Base-by-base conservation (phyloP, 768 basidiomycete genomes). In the Xerocomellus chrysenteron region DNA sequence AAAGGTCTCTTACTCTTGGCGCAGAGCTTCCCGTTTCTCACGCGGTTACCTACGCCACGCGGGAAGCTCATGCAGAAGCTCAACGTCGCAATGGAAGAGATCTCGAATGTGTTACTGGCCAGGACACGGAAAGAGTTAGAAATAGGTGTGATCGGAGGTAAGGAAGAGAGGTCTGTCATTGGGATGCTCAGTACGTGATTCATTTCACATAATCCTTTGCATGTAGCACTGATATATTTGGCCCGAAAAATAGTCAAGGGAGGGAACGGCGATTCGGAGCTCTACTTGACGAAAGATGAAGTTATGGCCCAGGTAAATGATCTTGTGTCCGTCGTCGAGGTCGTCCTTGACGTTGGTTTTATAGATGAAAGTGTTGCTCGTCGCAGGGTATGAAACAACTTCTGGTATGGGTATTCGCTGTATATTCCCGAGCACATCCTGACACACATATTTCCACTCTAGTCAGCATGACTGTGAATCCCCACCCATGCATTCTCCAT, bases 91-190 rank as follows among this genome's bases (percentile, higher is more conserved):
- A 71, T 80, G 72, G 65, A 65, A 2, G 67, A 67, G 1, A 78
- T 81, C 24, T 78, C 78, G 0, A 67, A 74, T 33, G 70, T 69
- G 13, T 56, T 82, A 4, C 56, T 82, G 10, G 66, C 70, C n/a
- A 65, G 72, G 39, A 75, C 69, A 14, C 62, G 72, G 48, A 65
- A 65, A 49, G 78, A 73, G 49, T 64, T 69, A 42, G 71, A 71
- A 33, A 57, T 60, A 0, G 60, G 55, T 17, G 58, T 59, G 6
- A 50, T 63, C 12, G 67, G 59, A 0, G 61, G 47, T 10, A 63
- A 64, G 16, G 67, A 64, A 35, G 67, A 71, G 2, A 63, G 40
- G 33, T 71, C 70, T 12, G 57, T 71, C 2, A 67, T 70, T 10
- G 67, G 65, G 9, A 33, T 65, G 13, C 51, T 68, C 33, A 64